Conservation (phyloP, 2,329 filamentous ascomycete species). For the Fusarium praegraminearum region DNA sequence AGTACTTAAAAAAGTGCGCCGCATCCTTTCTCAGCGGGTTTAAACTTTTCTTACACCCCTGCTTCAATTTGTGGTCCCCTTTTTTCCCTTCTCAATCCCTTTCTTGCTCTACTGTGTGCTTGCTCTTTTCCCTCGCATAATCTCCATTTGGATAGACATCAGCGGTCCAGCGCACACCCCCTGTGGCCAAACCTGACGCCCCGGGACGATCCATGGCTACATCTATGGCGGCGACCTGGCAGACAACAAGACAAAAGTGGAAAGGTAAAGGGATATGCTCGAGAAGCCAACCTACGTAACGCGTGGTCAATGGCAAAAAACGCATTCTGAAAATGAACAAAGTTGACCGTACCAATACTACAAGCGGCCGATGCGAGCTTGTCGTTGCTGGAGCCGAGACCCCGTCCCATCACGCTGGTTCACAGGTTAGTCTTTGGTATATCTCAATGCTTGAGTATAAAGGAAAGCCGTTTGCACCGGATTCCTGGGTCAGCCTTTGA, state of each 20-base stretch:
- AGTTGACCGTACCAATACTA: constrained; percentile 37
- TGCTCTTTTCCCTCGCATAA: constrained; percentile 7
- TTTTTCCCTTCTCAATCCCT: constrained; percentile 10
- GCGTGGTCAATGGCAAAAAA: constrained; percentile 35
- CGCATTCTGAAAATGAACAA: constrained; percentile 13
- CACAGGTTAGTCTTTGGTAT: constrained; percentile 27
- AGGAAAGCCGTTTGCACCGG: constrained; percentile 46
- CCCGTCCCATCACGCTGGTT: constrained; percentile 39
- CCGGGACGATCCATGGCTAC: constrained; percentile 31
- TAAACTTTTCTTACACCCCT: constrained; percentile 31
- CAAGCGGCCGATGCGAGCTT: constrained; percentile 40
- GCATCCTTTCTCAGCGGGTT: constrained; percentile 15
- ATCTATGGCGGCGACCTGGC: constrained; percentile 27
- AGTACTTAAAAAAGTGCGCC: constrained; percentile 11
- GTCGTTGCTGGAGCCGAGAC: constrained; percentile 36
- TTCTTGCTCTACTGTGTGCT: constrained; percentile 7
- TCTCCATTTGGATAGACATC: constrained; percentile 19
- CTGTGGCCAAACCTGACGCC: constrained; percentile 18
- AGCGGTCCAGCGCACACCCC: constrained; percentile 23
- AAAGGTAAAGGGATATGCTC: constrained; percentile 19
- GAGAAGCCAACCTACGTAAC: constrained; percentile 22
- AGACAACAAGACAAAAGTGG: constrained; percentile 25
- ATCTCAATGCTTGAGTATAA: constrained; percentile 40
- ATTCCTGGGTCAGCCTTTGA: constrained; percentile 36
- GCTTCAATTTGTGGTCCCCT: constrained; percentile 21